Conservation (phyloP, 352 stramenopile genomes). For the Phytophthora kernoviae region DNA sequence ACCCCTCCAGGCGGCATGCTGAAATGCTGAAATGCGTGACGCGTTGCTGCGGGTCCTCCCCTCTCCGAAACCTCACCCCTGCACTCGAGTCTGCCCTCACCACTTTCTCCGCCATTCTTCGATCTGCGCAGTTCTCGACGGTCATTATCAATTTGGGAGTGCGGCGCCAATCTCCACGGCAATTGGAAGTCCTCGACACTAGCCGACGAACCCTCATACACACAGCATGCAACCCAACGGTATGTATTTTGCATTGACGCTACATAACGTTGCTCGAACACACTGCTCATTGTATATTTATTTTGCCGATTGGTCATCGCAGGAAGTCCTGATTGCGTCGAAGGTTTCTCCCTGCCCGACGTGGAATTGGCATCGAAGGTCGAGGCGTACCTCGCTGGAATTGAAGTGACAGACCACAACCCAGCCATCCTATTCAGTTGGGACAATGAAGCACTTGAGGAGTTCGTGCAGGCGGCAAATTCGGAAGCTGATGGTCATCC, state of each 20-base stretch:
- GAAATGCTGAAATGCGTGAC: slow-evolving; percentile 39
- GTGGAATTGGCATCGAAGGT: slow-evolving; percentile 37
- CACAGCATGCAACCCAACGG: background rate
- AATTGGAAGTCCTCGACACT: slow-evolving; percentile 28
- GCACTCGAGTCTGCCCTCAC: background rate
- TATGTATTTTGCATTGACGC: background rate
- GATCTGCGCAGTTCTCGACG: slow-evolving; percentile 14
- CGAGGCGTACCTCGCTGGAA: slow-evolving; percentile 34
- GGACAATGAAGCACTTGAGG: slow-evolving; percentile 36
- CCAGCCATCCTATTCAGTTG: slow-evolving; percentile 47
- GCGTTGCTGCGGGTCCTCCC: slow-evolving; percentile 20
- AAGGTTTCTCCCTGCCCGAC: slow-evolving; percentile 27
- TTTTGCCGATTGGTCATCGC: too few relatives aligned
- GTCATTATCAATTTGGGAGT: slow-evolving; percentile 25
- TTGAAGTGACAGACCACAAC: slow-evolving; percentile 45
- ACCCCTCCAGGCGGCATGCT: slow-evolving; percentile 26
- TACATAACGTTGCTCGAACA: too few relatives aligned
- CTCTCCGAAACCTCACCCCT: slow-evolving; percentile 33
- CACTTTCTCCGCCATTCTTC: slow-evolving; percentile 36
- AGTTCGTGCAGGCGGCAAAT: slow-evolving; percentile 46
- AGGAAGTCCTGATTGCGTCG: slow-evolving; percentile 23
- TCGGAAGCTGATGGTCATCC: slow-evolving; percentile 27
- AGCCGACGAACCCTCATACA: background rate
- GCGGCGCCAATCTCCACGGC: slow-evolving; percentile 17
- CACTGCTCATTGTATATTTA: too few relatives aligned